Base-by-base conservation (phyloP, 345 rosid genomes). In the Ricinus communis region DNA sequence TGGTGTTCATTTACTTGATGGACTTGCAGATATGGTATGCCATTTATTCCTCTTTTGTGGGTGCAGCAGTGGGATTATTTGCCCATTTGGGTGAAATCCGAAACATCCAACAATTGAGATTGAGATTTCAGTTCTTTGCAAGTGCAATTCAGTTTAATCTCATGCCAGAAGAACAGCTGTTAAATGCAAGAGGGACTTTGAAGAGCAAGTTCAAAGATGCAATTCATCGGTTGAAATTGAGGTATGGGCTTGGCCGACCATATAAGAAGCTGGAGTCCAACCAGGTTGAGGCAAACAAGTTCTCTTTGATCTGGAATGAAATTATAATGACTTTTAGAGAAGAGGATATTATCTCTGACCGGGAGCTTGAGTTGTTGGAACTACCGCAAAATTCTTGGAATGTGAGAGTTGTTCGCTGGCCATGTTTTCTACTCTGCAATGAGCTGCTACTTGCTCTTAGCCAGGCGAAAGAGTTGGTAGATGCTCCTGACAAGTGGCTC, bases 11-110 rank as follows among this genome's bases (percentile, higher is more conserved):
- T 69, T 94, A 94, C 77, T 68, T 87, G 75, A 87, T 94, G 97
- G 98, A 94, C 84, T 79, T 94, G 77, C 97, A 91, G 87, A 93
- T 94, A 72, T 94, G 96, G 96, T 94, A 91, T 51, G 80, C 97
- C 0, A 94, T 94, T 65, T 94, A 80, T 79, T 94, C 98, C 24
- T 90, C 97, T 2, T 81, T 94, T 55, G 90, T 85, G 64, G 98
- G 98, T 38, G 98, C 93, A 28, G 79, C 80, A 53, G 96, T 91
- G 60, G 98, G 98, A 55, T 77, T 94, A 81, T 90, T 91, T 73
- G 87, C 72, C 65, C 98, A 94, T 76, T 88, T 94, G 85, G 98
- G 97, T 58, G 98, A 94, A 91, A 94, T 91, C 75, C 85, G 97
- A 68, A 93, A 89, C 77, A 85, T 91, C 72, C 84, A 83, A 76